These are phyloP conservation scores for Bruguiera gymnorhiza DNA, from an alignment of 345 rosid species.

Conservation along the genomic window DNA sequence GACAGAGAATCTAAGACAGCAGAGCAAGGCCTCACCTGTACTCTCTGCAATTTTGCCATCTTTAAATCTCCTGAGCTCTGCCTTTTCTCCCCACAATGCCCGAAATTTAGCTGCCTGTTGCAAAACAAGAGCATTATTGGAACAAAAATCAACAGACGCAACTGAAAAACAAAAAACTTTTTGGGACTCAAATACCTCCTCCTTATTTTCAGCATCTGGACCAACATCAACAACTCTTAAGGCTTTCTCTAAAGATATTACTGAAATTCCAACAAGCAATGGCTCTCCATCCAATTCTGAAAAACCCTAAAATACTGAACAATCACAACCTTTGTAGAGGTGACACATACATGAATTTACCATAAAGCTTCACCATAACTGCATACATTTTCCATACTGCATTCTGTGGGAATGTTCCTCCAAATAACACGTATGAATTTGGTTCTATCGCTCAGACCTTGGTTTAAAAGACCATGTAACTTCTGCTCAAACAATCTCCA, in stretches of 20 bases:
- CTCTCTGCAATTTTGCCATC: constrained; percentile 97
- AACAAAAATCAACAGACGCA: background rate
- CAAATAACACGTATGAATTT: constrained; percentile 70
- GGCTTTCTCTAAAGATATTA: constrained; percentile 68
- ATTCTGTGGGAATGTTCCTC: constrained; percentile 61
- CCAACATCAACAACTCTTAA: constrained; percentile 83
- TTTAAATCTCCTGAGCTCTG: constrained; percentile 87
- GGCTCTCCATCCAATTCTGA: constrained; percentile 57
- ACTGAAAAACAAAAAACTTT: background rate
- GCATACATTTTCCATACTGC: constrained; percentile 61
- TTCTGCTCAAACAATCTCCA: constrained; percentile 85
- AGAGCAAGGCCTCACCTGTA: constrained; percentile 50
- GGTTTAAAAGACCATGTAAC: constrained; percentile 56
- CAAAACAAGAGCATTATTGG: constrained; percentile 11
- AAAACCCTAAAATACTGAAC: constrained; percentile 54
- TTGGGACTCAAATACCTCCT: constrained; percentile 51
- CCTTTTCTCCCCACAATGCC: constrained; percentile 85
- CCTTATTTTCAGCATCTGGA: constrained; percentile 85
- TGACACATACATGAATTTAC: background rate
- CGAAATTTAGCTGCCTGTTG: constrained; percentile 64
- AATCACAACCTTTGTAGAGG: constrained; percentile 9
- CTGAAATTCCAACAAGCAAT: constrained; percentile 66
- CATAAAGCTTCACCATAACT: constrained; percentile 4
- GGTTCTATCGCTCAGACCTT: constrained; percentile 78
- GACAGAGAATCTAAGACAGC: constrained; percentile 1